phyloP scores from a whole-genome alignment of 345 rosid species.

The Salix suchowensis region DNA sequence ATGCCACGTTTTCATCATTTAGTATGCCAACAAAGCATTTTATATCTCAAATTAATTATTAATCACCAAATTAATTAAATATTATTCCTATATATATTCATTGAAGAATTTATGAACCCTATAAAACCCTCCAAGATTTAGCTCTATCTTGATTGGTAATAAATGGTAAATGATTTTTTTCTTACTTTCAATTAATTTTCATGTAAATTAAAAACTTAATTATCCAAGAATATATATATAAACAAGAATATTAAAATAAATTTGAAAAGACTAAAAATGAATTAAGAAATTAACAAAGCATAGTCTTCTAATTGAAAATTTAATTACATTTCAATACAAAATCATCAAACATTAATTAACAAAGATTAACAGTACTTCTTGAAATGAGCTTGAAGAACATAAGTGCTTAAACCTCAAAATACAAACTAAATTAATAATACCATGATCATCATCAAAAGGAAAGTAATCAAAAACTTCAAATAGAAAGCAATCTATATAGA shows the following conservation, averaged over 20 bases:
- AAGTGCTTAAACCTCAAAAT: neutral
- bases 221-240: too few relatives aligned
- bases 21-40: neutral
- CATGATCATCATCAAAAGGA: neutral
- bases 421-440: conserved; percentile 1
- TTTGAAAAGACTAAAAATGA: too few relatives aligned
- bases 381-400: neutral
- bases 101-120: too few relatives aligned
- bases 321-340: neutral
- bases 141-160: neutral
- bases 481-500: neutral
- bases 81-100: neutral
- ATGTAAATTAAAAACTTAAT: too few relatives aligned
- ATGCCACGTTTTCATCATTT: conserved; percentile 11
- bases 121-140: neutral
- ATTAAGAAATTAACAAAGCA: neutral
- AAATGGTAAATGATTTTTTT: too few relatives aligned
- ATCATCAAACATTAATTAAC: neutral
- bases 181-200: too few relatives aligned
- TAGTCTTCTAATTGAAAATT: neutral
- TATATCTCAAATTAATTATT: neutral
- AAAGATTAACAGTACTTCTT: neutral
- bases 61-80: neutral
- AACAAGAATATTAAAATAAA: too few relatives aligned
- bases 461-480: conserved; percentile 4